Evolutionary conservation across 352 stramenopile species (phyloP).

Genomic region (Pythium angustatum): DNA sequence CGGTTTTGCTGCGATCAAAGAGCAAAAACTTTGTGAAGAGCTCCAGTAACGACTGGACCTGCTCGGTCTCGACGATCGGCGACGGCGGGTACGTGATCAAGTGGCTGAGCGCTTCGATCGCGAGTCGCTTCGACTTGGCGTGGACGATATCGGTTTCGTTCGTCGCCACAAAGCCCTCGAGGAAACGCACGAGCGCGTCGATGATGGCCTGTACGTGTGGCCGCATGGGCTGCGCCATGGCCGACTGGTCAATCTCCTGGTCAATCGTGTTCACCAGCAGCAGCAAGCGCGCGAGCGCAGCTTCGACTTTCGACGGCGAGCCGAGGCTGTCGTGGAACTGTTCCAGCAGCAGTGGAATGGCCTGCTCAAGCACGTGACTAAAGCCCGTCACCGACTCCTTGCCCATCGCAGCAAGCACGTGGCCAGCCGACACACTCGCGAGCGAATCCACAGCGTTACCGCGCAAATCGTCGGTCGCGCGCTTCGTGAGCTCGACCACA

Average conservation of each 20-base stretch:
- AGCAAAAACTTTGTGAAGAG: constrained; percentile 77
- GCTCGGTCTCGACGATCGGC: constrained; percentile 57
- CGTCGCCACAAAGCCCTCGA: constrained; percentile 31
- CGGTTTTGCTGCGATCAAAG: constrained; percentile 56
- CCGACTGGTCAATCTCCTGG: constrained; percentile 79
- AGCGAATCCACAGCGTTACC: constrained; percentile 81
- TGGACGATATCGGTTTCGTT: constrained; percentile 33
- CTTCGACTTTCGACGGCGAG: constrained; percentile 68
- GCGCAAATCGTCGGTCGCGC: constrained; percentile 60
- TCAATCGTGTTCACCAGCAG: constrained; percentile 83
- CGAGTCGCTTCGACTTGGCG: constrained; percentile 57
- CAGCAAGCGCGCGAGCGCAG: constrained; percentile 60
- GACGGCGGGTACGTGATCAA: constrained; percentile 81
- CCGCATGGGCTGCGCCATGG: constrained; percentile 68
- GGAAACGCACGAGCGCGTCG: constrained; percentile 56
- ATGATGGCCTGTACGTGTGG: constrained; percentile 62
- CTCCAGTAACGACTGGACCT: constrained; percentile 72
- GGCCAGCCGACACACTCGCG: constrained; percentile 71
- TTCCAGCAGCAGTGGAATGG: constrained; percentile 60
- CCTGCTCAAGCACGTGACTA: constrained; percentile 66
- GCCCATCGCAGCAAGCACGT: constrained; percentile 66
- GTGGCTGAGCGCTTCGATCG: constrained; percentile 69
- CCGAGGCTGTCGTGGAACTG: constrained; percentile 54
- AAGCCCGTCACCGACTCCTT: constrained; percentile 69
- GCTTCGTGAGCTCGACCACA: constrained; percentile 74